A percentile compares a stretch with the other conserved stretches of the same genome.
phyloP scores from a whole-genome alignment of 257 asterid species.

The Craterostigma plantagineum region DNA sequence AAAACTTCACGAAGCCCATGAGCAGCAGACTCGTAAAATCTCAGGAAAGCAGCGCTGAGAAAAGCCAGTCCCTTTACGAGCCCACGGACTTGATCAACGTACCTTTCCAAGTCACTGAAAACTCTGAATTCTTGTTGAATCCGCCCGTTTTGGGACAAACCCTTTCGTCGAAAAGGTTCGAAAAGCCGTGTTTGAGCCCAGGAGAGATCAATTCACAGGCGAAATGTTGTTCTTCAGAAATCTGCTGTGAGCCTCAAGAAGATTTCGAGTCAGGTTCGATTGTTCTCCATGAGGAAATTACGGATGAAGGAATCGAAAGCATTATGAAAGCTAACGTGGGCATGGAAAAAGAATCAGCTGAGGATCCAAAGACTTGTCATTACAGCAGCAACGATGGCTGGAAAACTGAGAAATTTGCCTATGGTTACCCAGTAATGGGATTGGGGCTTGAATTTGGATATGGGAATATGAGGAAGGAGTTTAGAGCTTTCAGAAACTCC shows the following conservation, averaged over 20 bases:
- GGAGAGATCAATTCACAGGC: slow-evolving; percentile 38
- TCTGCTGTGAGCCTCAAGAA: slow-evolving; percentile 16
- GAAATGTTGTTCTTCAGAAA: slow-evolving; percentile 11
- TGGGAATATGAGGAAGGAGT: slow-evolving; percentile 37
- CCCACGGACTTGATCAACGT: slow-evolving; percentile 34
- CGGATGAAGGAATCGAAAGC: slow-evolving; percentile 73
- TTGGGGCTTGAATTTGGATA: slow-evolving; percentile 34
- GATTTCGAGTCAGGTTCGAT: slow-evolving; percentile 73
- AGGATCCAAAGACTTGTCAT: not conserved
- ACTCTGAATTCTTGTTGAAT: slow-evolving; percentile 19
- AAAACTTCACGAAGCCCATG: too few relatives aligned
- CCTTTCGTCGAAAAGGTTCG: slow-evolving; percentile 4
- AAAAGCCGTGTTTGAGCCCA: slow-evolving; percentile 38
- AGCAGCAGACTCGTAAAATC: slow-evolving; percentile 20
- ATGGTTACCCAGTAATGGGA: slow-evolving; percentile 50
- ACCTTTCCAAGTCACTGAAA: slow-evolving; percentile 25
- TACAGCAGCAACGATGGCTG: too few relatives aligned
- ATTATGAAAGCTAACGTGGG: slow-evolving; percentile 39
- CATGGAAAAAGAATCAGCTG: slow-evolving; percentile 10
- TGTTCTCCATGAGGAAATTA: slow-evolving; percentile 42
- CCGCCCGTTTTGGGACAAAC: too few relatives aligned
- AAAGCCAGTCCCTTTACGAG: too few relatives aligned
- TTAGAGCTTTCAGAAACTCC: slow-evolving; percentile 33
- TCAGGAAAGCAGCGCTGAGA: slow-evolving; percentile 4
- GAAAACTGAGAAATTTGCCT: slow-evolving; percentile 19